A percentile compares a stretch with the other conserved stretches of the same genome.
phyloP scores from a whole-genome alignment of 1,139 yeast genomes.

The Scheffersomyces segobiensis region DNA sequence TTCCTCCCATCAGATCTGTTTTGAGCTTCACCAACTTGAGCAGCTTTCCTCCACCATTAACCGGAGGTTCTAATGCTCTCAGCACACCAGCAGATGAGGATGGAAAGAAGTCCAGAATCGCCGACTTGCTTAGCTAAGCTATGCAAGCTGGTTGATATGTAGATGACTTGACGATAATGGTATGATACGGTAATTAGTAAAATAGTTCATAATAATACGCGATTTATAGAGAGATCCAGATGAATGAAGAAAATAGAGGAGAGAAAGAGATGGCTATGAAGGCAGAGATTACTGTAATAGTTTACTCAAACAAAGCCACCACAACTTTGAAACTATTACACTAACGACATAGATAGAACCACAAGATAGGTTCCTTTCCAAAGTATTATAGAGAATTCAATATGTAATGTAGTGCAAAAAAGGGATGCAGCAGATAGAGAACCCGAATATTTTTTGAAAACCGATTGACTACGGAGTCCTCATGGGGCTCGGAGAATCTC shows the following conservation, averaged over 20 bases:
- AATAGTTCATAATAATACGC: not conserved
- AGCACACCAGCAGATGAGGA: not conserved
- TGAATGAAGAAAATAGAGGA: not conserved
- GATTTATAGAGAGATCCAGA: not conserved
- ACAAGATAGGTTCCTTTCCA: too few relatives aligned
- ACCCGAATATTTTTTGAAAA: not conserved
- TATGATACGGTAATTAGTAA: not conserved
- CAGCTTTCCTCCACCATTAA: slow-evolving; percentile 11
- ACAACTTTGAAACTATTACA: too few relatives aligned
- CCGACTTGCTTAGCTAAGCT: not conserved
- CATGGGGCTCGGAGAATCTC: not conserved
- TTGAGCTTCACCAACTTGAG: slow-evolving; percentile 27
- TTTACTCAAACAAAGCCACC: too few relatives aligned
- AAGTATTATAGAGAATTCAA: too few relatives aligned
- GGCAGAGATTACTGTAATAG: too few relatives aligned
- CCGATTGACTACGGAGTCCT: not conserved
- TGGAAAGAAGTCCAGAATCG: slow-evolving; percentile 3
- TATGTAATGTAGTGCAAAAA: too few relatives aligned
- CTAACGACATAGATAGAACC: too few relatives aligned
- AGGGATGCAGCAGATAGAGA: not conserved
- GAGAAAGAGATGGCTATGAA: not conserved
- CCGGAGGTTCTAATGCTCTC: not conserved
- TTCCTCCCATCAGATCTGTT: slow-evolving; percentile 47
- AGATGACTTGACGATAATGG: not conserved
- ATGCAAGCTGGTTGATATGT: not conserved